phyloP scores from a whole-genome alignment of 495 filamentous ascomycete genomes.

The Tuber magnatum region DNA sequence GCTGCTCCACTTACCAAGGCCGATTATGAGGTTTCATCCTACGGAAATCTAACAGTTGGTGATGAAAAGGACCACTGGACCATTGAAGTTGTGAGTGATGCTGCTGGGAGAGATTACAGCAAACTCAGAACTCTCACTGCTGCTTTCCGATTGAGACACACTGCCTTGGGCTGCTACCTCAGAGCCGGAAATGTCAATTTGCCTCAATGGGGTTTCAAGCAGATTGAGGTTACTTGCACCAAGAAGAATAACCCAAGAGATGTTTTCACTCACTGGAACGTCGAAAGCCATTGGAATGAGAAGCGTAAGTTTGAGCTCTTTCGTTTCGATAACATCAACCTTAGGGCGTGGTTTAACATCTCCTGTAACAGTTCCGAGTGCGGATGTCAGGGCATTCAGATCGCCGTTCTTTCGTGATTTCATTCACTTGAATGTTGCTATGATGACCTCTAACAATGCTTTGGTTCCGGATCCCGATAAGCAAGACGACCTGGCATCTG shows the following conservation, averaged over 20 bases:
- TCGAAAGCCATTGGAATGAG: slow-evolving; percentile 90
- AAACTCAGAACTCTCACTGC: slow-evolving; percentile 89
- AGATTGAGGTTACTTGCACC: slow-evolving; percentile 92
- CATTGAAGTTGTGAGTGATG: slow-evolving; percentile 84
- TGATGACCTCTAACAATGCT: slow-evolving; percentile 99
- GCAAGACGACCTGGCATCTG: slow-evolving; percentile 93
- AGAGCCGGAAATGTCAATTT: slow-evolving; percentile 93
- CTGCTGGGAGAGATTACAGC: slow-evolving; percentile 73
- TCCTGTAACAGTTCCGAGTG: slow-evolving; percentile 64
- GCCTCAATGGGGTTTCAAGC: slow-evolving; percentile 99
- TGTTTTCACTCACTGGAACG: slow-evolving; percentile 97
- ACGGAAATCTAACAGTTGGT: slow-evolving; percentile 92
- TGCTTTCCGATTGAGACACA: slow-evolving; percentile 81
- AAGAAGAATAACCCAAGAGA: slow-evolving; percentile 91
- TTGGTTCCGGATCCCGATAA: slow-evolving; percentile 97
- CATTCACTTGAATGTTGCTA: slow-evolving; percentile 94
- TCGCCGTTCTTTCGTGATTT: slow-evolving; percentile 96
- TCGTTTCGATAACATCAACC: slow-evolving; percentile 1
- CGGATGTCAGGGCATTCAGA: slow-evolving; percentile 87
- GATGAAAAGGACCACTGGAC: slow-evolving; percentile 98
- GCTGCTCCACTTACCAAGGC: slow-evolving; percentile 81
- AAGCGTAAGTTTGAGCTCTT: slow-evolving; percentile 51
- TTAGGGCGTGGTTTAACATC: slow-evolving; percentile 32
- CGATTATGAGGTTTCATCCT: slow-evolving; percentile 86
- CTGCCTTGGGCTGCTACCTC: slow-evolving; percentile 80